Evolutionary conservation across 306 rosid species (phyloP), one percentile per base, ranked within the genome.

Genomic region (Inga leiocalycina): DNA sequence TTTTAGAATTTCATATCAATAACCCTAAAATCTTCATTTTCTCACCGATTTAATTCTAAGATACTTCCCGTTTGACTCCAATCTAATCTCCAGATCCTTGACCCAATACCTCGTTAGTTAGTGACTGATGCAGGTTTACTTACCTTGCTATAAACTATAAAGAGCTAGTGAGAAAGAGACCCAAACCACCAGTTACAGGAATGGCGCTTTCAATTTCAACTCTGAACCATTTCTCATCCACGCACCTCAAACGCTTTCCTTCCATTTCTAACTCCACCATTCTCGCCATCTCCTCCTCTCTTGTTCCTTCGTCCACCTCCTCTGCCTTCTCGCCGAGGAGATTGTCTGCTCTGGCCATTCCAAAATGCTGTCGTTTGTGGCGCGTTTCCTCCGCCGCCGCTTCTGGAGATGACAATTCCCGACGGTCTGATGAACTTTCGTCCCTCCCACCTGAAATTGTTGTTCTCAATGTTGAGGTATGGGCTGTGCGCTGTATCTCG

Each of bases 391-490:
- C 86, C 79, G 80, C 75, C 70, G 85, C 83, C 16, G 86, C 87
- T 19, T 85, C 91, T 22, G 91, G 86, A 8, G 83, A 84, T 71
- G 83, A 69, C 6, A 75, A 85, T 81, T 57, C 80, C 4, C 78
- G 79, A 2, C 87, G 79, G 1, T 76, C 76, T 8, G 87, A 85
- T 68, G 93, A 88, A 37, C 79, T 67, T 84, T 84, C 79, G 46
- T 83, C 87, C 35, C 10, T 65, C 32, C 44, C 86, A n/a, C 45
- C 89, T 16, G 89, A 87, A 34, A 92, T 89, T 77, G 83, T 91
- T 48, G 30, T 91, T 56, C 92, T 91, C 48, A 90, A 90, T 59
- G 92, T 91, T 79, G 83, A 87, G 82, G 93, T 91, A 88, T 64
- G 89, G 24, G 20, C 19, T 52, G 4, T 27, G 14, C 35, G 30